phyloP scores from a whole-genome alignment of 1,284 basidiomycete genomes.

The Ganoderma sp. region DNA sequence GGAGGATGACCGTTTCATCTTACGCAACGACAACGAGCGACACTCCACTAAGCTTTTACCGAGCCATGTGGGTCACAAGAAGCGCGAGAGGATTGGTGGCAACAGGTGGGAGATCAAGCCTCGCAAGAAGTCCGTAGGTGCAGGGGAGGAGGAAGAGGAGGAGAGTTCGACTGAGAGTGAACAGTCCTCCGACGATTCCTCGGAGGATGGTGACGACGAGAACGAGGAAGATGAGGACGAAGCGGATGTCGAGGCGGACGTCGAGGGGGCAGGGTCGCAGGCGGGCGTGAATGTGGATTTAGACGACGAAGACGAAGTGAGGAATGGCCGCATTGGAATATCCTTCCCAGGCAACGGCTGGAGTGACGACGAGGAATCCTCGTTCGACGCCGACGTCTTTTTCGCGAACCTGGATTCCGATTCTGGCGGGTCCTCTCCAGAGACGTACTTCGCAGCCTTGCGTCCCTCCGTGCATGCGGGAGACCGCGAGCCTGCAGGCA shows the following conservation, averaged over 20 bases:
- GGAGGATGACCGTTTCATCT: constrained; percentile 59
- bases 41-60: constrained; percentile 30
- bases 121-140: constrained; percentile 69
- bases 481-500: constrained; percentile 34
- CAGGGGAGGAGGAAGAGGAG: constrained; percentile 50
- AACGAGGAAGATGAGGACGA: constrained; percentile 48
- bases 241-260: constrained; percentile 48
- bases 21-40: constrained; percentile 52
- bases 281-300: constrained; percentile 10
- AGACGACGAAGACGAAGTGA: constrained; percentile 40
- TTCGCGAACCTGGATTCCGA: constrained; percentile 73
- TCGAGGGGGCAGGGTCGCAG: constrained; percentile 11
- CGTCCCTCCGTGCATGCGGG: constrained; percentile 35
- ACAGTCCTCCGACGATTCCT: constrained; percentile 42
- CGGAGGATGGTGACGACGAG: constrained; percentile 62
- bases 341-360: constrained; percentile 65
- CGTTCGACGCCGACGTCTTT: constrained; percentile 79
- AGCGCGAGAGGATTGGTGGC: constrained; percentile 47
- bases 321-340: constrained; percentile 43
- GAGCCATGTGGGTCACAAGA: constrained; percentile 49
- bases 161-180: constrained; percentile 39
- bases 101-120: constrained; percentile 73
- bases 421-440: constrained; percentile 43
- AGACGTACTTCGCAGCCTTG: constrained; percentile 43
- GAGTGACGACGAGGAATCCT: constrained; percentile 74